phyloP scores from a whole-genome alignment of 2,329 filamentous ascomycete species.

The Ilyonectria mors-panacis region DNA sequence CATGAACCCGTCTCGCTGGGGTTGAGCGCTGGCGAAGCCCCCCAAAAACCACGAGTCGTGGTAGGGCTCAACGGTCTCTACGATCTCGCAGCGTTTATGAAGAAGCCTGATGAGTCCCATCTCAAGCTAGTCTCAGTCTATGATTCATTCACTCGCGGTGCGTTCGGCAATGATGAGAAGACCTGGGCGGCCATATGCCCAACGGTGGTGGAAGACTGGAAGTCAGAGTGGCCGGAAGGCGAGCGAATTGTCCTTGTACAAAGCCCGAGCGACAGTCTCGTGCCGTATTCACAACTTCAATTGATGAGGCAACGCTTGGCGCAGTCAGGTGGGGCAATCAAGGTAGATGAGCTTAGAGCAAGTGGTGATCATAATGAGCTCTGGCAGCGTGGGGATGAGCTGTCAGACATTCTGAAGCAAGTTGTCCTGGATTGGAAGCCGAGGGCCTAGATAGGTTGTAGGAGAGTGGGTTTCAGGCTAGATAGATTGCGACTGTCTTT shows the following conservation, averaged over 20 bases:
- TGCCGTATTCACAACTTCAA: conserved; percentile 9
- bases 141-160: conserved; percentile 5
- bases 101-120: conserved; percentile 12
- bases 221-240: conserved; percentile 11
- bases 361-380: no score
- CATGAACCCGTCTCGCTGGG: not conserved
- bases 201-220: conserved; percentile 3
- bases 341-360: no score
- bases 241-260: not conserved
- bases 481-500: no score
- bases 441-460: no score
- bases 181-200: conserved; percentile 9
- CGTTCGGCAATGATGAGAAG: conserved; percentile 10
- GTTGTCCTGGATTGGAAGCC: no score
- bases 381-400: no score
- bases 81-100: not conserved
- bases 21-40: no score
- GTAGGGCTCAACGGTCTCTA: conserved; percentile 6
- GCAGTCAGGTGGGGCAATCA: no score
- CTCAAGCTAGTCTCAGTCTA: not conserved
- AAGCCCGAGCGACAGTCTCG: conserved; percentile 3
- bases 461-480: no score
- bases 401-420: no score
- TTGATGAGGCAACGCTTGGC: no score
- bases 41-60: not conserved